Evolutionary conservation across 345 rosid genomes (phyloP), one percentile per base, ranked within the genome.

Genomic region (Brassica incana): DNA sequence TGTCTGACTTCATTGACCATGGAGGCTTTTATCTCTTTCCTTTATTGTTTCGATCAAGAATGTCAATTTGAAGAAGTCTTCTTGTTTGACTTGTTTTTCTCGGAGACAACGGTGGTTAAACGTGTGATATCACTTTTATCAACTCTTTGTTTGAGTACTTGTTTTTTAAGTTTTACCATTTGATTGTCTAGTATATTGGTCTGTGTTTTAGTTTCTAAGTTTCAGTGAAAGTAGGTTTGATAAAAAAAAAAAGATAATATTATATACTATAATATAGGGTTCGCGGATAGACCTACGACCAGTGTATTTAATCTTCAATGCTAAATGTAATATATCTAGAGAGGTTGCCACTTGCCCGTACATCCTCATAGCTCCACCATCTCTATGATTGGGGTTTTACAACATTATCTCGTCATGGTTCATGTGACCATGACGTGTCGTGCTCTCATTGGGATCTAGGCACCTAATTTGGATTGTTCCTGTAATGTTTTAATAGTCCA

Each of bases 231-330:
- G 32, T 30, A 30, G 32, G 32, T 3, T 30, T 30, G 32, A 84
- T 16, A 16, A 16, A 16, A 16, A 16, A 16, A 16, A 16, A 30
- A 30, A 8, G 30, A 2, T 56, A 58, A 65, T 36, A 25, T 12
- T 43, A 36, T 32, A 25, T 5, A 63, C 25, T 50, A 65, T 2
- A 14, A 3, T 3, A 15, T 80, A 74, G 70, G 75, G 83, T 80
- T 75, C 62, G 79, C 83, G 56, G 83, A 75, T 74, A 74, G 79
- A 80, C 79, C 83, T 80, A 75, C 38, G 38, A 33, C 76, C 79
- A 62, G 16, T 30, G 56, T 69, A 80, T 63, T 12, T 35, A 75
- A 75, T 54, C 72, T 69, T 69, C 6, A 80, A 80, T 75, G 72
- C 76, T 14, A 63, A 27, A 69, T 18, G 54, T 75, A 75, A 80